Evolutionary conservation across 2,329 filamentous ascomycete species (phyloP).

Genomic region (Moelleriella libera): DNA sequence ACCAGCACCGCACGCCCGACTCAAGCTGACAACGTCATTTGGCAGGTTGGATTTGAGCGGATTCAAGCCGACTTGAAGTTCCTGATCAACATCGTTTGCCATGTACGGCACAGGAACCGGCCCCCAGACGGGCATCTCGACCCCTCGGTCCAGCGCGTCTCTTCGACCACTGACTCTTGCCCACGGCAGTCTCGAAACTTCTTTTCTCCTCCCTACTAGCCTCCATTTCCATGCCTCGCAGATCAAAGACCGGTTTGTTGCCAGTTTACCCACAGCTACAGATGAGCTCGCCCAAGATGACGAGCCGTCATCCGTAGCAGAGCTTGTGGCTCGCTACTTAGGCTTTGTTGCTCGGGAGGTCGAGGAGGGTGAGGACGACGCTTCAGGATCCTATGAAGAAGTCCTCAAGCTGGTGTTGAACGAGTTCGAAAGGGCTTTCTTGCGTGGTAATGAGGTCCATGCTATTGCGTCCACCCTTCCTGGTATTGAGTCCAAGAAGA

Average conservation of each 20-base stretch:
- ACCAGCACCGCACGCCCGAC: too few species aligned
- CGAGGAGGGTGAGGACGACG: constrained; percentile 82
- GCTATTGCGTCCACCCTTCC: constrained; percentile 73
- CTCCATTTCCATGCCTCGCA: constrained; percentile 94
- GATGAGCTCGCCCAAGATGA: constrained; percentile 97
- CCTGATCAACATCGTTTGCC: constrained; percentile 16
- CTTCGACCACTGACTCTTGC: constrained; percentile 80
- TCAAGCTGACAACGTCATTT: too few species aligned
- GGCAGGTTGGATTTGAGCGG: too few species aligned
- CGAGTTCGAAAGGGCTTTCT: constrained; percentile 91
- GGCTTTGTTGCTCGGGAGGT: constrained; percentile 81
- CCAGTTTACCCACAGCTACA: constrained; percentile 76
- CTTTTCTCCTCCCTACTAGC: constrained; percentile 86
- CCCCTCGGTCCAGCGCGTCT: constrained; percentile 84
- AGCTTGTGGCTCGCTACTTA: constrained; percentile 88
- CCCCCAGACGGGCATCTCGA: constrained; percentile 91
- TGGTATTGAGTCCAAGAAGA: constrained; percentile 86
- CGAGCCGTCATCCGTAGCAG: constrained; percentile 89
- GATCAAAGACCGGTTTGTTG: constrained; percentile 79
- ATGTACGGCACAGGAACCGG: constrained; percentile 82
- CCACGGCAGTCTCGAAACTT: constrained; percentile 92
- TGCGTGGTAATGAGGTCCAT: constrained; percentile 92
- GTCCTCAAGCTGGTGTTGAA: constrained; percentile 85
- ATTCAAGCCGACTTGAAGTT: neutral
- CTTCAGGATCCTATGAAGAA: constrained; percentile 78